These are phyloP conservation scores for Malania oleifera DNA, from an alignment of 164 flowering plant genomes.

Conservation along the genomic window DNA sequence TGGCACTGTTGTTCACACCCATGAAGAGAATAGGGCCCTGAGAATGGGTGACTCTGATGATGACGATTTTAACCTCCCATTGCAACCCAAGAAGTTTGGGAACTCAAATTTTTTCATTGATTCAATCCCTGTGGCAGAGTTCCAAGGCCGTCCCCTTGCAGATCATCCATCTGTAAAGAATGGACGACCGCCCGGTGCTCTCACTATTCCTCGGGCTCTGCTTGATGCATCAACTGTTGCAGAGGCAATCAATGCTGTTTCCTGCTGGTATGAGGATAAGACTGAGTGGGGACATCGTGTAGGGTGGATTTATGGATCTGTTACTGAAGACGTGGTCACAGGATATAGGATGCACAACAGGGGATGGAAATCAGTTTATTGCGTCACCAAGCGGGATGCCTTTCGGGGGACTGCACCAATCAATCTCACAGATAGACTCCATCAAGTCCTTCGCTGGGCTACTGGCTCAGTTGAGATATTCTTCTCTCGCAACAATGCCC, in stretches of 20 bases:
- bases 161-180: conserved; percentile 62
- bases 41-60: conserved; percentile 57
- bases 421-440: conserved; percentile 66
- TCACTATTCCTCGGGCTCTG: conserved; percentile 45
- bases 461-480: conserved; percentile 77
- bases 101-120: conserved; percentile 56
- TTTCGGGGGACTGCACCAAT: conserved; percentile 70
- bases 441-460: conserved; percentile 69
- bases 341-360: conserved; percentile 73
- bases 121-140: conserved; percentile 62
- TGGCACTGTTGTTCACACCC: conserved; percentile 16
- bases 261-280: conserved; percentile 75
- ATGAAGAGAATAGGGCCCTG: conserved; percentile 48
- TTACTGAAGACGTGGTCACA: conserved; percentile 71
- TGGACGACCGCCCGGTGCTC: conserved; percentile 65
- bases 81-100: conserved; percentile 55
- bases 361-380: conserved; percentile 72
- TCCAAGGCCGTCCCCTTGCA: conserved; percentile 66
- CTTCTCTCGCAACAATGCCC: conserved; percentile 63
- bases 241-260: conserved; percentile 62
- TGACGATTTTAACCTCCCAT: conserved; percentile 45
- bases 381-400: conserved; percentile 64
- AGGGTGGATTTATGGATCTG: conserved; percentile 82
- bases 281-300: conserved; percentile 68
- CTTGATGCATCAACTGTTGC: conserved; percentile 63